Evolutionary conservation across 148 eudicot species (phyloP).

Genomic region (Oxyria digyna): DNA sequence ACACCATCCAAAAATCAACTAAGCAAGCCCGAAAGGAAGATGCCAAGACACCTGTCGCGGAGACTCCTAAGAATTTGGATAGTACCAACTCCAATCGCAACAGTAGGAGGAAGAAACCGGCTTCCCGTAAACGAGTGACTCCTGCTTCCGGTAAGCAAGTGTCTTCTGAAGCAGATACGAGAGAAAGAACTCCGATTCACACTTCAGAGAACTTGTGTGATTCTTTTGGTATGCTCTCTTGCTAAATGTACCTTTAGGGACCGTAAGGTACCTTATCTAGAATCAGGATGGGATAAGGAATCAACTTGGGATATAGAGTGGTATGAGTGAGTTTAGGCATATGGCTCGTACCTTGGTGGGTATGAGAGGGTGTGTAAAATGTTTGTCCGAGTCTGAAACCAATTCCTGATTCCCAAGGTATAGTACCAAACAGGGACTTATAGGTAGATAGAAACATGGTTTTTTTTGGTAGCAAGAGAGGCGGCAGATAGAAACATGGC

Average conservation of each 20-base stretch:
- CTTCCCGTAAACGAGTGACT: neutral
- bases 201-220: constrained; percentile 3
- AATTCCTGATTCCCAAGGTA: no score
- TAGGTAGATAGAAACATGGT: neutral
- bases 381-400: no score
- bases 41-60: neutral
- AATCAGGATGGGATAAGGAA: no score
- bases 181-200: constrained; percentile 4
- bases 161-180: neutral
- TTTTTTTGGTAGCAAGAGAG: no score
- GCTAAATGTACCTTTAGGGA: neutral
- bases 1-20: neutral
- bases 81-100: neutral
- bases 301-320: no score
- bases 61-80: neutral
- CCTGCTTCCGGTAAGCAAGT: neutral
- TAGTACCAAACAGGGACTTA: no score
- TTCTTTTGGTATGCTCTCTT: constrained; percentile 5
- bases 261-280: neutral
- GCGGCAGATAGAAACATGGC: neutral
- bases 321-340: no score
- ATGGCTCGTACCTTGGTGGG: no score
- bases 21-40: constrained; percentile 17
- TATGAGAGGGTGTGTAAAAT: no score
- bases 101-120: neutral